These are phyloP conservation scores for Tuber magnatum DNA, from an alignment of 495 filamentous ascomycete genomes.

Conservation along the genomic window DNA sequence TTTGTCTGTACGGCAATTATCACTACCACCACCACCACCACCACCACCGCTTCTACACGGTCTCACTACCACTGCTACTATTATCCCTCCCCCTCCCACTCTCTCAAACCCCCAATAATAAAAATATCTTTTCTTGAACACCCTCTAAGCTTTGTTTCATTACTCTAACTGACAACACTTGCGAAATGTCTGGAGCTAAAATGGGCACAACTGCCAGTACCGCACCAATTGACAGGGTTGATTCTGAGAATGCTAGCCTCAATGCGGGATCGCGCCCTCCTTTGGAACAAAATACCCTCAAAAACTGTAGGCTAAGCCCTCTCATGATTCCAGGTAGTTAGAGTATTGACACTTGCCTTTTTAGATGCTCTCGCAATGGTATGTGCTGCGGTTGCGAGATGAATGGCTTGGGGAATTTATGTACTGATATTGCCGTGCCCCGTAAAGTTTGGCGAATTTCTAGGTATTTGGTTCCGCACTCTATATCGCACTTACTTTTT, in stretches of 20 bases:
- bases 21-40: background rate
- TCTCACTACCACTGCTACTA: background rate
- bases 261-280: background rate
- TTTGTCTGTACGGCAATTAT: background rate
- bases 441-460: background rate
- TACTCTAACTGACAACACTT: background rate
- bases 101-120: background rate
- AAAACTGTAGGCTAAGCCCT: background rate
- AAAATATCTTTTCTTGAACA: background rate
- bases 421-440: background rate
- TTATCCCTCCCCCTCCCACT: background rate
- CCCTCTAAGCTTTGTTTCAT: background rate
- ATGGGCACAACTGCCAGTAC: background rate
- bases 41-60: background rate
- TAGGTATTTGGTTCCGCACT: background rate
- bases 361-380: conserved; percentile 25
- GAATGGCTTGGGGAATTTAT: conserved; percentile 36
- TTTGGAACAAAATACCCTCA: background rate
- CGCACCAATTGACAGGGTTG: background rate
- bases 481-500: conserved; percentile 41
- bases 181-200: background rate
- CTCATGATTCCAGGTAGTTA: background rate
- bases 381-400: background rate
- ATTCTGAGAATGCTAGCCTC: background rate
- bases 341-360: background rate